Conservation (phyloP, 2,329 filamentous ascomycete genomes). For the Alternaria consortialis region DNA sequence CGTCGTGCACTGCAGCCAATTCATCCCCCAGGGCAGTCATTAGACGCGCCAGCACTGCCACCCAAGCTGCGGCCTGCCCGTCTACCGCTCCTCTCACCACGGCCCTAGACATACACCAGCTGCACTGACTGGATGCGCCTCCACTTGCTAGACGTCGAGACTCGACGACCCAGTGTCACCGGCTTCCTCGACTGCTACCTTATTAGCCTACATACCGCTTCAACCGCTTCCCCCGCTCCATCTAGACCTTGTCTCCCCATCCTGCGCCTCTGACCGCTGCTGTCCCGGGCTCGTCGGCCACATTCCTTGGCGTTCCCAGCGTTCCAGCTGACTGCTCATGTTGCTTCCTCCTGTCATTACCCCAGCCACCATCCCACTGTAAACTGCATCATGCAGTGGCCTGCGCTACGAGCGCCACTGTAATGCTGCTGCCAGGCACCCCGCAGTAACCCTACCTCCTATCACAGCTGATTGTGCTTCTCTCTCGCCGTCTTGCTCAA, state of each 20-base stretch:
- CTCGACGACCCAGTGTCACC: conserved; percentile 2
- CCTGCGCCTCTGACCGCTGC: background rate
- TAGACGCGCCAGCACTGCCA: conserved; percentile 9
- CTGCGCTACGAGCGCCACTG: conserved; percentile 2
- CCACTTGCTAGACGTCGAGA: background rate
- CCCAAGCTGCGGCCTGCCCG: conserved; percentile 16
- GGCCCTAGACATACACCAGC: conserved; percentile 1
- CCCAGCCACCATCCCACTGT: conserved; percentile 2
- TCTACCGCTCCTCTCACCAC: conserved; percentile 7
- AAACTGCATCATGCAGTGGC: conserved; percentile 1
- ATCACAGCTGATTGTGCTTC: background rate
- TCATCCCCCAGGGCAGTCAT: conserved; percentile 11
- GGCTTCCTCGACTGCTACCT: background rate
- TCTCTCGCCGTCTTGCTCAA: conserved; percentile 5
- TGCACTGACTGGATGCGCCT: background rate
- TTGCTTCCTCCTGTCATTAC: conserved; percentile 1
- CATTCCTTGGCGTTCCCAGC: background rate
- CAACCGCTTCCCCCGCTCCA: background rate
- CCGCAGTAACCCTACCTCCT: background rate
- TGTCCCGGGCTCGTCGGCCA: background rate
- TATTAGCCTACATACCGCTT: background rate
- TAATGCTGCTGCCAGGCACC: background rate
- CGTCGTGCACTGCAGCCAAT: conserved; percentile 6
- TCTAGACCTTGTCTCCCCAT: background rate
- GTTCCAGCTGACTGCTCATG: conserved; percentile 1